These are phyloP conservation scores for Daldinia grandis DNA, from an alignment of 495 filamentous ascomycete species.

Conservation along the genomic window DNA sequence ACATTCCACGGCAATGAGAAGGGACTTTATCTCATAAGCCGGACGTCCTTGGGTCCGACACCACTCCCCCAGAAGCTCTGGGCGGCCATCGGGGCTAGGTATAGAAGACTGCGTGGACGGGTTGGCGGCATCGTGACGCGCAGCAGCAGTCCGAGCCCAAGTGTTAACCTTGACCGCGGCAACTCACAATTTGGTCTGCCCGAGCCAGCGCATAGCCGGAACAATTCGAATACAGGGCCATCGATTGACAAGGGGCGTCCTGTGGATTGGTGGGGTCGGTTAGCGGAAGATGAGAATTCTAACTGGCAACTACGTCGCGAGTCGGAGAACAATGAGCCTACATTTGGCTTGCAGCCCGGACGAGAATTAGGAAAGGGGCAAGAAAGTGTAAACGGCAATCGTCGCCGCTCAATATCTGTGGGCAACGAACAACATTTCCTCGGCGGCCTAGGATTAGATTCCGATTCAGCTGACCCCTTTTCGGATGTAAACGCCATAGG, in stretches of 20 bases:
- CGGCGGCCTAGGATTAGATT: slow-evolving; percentile 51
- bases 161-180: slow-evolving; percentile 59
- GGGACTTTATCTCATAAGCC: slow-evolving; percentile 52
- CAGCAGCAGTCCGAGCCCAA: slow-evolving; percentile 49
- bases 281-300: slow-evolving; percentile 49
- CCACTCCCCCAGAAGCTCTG: slow-evolving; percentile 49
- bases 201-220: slow-evolving; percentile 49
- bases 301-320: slow-evolving; percentile 47
- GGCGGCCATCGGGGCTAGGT: slow-evolving; percentile 49
- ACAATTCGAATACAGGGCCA: slow-evolving; percentile 42
- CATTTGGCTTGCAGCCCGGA: slow-evolving; percentile 46
- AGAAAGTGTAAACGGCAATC: slow-evolving; percentile 27
- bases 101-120: slow-evolving; percentile 48
- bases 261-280: slow-evolving; percentile 53
- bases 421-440: slow-evolving; percentile 50
- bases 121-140: slow-evolving; percentile 49
- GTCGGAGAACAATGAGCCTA: slow-evolving; percentile 22
- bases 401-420: slow-evolving; percentile 38
- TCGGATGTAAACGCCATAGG: slow-evolving; percentile 54
- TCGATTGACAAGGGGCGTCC: slow-evolving; percentile 47
- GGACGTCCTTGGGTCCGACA: slow-evolving; percentile 54
- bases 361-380: slow-evolving; percentile 48
- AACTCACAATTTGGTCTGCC: slow-evolving; percentile 61
- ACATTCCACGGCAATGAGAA: slow-evolving; percentile 47
- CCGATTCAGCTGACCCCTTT: slow-evolving; percentile 52